Conservation (phyloP, 768 basidiomycete species). For the Suillus weaverae region DNA sequence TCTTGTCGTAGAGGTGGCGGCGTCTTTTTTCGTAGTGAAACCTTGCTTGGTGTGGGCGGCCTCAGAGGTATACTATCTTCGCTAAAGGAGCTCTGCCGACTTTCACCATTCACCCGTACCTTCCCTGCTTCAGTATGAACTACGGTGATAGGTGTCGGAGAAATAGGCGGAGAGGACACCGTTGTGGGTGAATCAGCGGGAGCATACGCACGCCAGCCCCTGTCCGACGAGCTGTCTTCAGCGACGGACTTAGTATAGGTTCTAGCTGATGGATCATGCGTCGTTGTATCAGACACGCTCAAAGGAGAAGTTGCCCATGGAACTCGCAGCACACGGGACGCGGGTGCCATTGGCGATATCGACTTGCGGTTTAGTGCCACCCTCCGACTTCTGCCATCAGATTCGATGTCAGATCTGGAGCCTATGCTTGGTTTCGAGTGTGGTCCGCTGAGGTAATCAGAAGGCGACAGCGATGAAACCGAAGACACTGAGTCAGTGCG, state of each 20-base stretch:
- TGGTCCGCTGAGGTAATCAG: slow-evolving; percentile 43
- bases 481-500: slow-evolving; percentile 64
- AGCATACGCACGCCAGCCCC: slow-evolving; percentile 35
- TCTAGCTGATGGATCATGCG: slow-evolving; percentile 31
- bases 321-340: slow-evolving; percentile 39
- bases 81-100: slow-evolving; percentile 30
- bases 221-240: slow-evolving; percentile 23
- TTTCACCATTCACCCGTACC: slow-evolving; percentile 31
- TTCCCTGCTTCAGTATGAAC: slow-evolving; percentile 18
- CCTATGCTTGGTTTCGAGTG: slow-evolving; percentile 30
- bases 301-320: slow-evolving; percentile 39
- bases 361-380: slow-evolving; percentile 67
- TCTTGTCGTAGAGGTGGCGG: slow-evolving; percentile 26
- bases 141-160: slow-evolving; percentile 38
- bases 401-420: slow-evolving; percentile 53
- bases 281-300: slow-evolving; percentile 42
- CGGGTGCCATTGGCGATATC: slow-evolving; percentile 70
- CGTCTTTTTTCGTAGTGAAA: slow-evolving; percentile 39
- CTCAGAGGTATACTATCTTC: slow-evolving; percentile 27
- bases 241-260: slow-evolving; percentile 16
- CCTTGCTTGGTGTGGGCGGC: slow-evolving; percentile 28
- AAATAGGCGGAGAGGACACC: slow-evolving; percentile 38
- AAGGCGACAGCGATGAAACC: slow-evolving; percentile 60
- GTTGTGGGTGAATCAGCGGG: slow-evolving; percentile 41
- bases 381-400: slow-evolving; percentile 57